These are phyloP conservation scores for Penicillium hordei DNA, from an alignment of 2,329 filamentous ascomycete species.

Conservation along the genomic window DNA sequence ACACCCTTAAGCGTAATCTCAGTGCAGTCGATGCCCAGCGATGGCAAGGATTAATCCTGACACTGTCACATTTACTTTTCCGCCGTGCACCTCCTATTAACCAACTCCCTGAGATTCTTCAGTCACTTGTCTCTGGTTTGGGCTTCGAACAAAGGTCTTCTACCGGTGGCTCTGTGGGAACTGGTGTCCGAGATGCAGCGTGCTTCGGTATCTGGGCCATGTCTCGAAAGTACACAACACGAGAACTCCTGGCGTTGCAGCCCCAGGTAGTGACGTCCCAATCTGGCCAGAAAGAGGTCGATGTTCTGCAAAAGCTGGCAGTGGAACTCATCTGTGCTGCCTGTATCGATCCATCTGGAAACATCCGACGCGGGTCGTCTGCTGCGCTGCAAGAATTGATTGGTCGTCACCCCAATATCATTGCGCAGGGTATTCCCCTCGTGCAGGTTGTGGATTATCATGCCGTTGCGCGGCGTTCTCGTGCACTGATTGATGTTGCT, in stretches of 20 bases:
- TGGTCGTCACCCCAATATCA: slow-evolving; percentile 83
- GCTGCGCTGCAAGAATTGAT: slow-evolving; percentile 93
- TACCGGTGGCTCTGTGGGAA: slow-evolving; percentile 80
- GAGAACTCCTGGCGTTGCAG: slow-evolving; percentile 68
- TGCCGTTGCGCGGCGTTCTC: slow-evolving; percentile 79
- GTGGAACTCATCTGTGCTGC: slow-evolving; percentile 78
- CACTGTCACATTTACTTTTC: slow-evolving; percentile 82
- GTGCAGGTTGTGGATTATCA: slow-evolving; percentile 94
- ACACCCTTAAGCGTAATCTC: slow-evolving; percentile 56
- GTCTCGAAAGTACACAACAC: slow-evolving; percentile 79
- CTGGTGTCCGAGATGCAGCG: slow-evolving; percentile 89
- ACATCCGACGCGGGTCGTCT: slow-evolving; percentile 88
- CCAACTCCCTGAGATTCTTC: slow-evolving; percentile 71
- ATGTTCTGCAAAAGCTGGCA: slow-evolving; percentile 72
- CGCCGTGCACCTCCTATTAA: slow-evolving; percentile 72
- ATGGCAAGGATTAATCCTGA: slow-evolving; percentile 92
- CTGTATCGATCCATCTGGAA: slow-evolving; percentile 84
- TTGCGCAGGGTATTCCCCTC: slow-evolving; percentile 76
- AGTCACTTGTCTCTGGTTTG: slow-evolving; percentile 74
- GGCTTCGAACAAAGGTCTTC: slow-evolving; percentile 85
- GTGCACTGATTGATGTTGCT: slow-evolving; percentile 77
- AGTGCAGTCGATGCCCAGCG: slow-evolving; percentile 74
- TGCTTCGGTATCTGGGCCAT: slow-evolving; percentile 96
- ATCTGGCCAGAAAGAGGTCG: slow-evolving; percentile 30
- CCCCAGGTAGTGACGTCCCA: slow-evolving; percentile 31